phyloP scores from a whole-genome alignment of 192 early-diverging fungal genomes.

The Cladochytrium replicatum region DNA sequence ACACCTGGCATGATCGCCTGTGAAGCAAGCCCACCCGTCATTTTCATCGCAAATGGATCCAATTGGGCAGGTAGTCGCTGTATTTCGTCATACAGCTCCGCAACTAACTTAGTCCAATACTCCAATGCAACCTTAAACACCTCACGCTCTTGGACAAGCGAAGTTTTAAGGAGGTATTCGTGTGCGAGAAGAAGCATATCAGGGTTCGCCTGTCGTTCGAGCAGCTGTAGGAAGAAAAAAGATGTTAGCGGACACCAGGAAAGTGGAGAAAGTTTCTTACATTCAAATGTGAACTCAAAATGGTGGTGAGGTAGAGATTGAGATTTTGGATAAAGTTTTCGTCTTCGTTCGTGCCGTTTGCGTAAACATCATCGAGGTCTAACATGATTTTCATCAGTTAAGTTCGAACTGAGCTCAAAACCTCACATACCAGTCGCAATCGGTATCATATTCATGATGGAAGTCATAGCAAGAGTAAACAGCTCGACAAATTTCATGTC shows the following conservation, averaged over 20 bases:
- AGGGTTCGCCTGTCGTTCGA: conserved; percentile 2
- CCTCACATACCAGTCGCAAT: conserved; percentile 50
- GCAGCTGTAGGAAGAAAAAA: conserved; percentile 5
- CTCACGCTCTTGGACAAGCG: conserved; percentile 89
- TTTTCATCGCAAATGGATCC: too few species aligned
- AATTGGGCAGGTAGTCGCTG: conserved; percentile 41
- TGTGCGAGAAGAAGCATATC: conserved; percentile 60
- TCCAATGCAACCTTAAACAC: conserved; percentile 97
- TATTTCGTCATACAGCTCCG: conserved; percentile 83
- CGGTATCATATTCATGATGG: conserved; percentile 61
- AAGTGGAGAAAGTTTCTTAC: conserved; percentile 29
- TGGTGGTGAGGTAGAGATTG: conserved; percentile 82
- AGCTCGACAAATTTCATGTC: conserved; percentile 77
- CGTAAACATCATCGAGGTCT: conserved; percentile 77
- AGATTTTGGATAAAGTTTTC: conserved; percentile 97
- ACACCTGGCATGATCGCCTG: background rate
- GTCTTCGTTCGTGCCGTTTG: conserved; percentile 74
- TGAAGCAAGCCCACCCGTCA: conserved; percentile 9
- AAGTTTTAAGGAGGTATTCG: conserved; percentile 81
- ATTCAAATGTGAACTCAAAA: conserved; percentile 74
- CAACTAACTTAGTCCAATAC: conserved; percentile 88
- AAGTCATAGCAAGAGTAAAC: conserved; percentile 70
- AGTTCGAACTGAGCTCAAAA: background rate
- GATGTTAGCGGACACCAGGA: background rate
- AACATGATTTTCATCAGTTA: conserved; percentile 2